Conservation (phyloP, 495 filamentous ascomycete genomes). For the Hypoxylon intermedium region DNA sequence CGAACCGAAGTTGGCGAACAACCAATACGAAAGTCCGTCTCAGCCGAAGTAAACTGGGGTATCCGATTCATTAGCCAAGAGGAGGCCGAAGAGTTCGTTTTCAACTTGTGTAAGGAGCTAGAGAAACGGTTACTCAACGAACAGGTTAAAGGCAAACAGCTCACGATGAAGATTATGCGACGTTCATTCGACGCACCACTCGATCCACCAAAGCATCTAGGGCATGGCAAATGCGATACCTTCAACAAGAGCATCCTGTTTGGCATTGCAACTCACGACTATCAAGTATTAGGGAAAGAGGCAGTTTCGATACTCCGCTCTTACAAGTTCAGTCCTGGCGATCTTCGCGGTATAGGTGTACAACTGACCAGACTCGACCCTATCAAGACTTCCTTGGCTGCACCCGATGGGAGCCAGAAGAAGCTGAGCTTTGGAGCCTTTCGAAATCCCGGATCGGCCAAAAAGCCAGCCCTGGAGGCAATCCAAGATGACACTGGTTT, state of each 20-base stretch:
- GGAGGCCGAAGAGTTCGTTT: conserved; percentile 89
- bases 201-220: conserved; percentile 92
- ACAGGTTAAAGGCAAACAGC: conserved; percentile 80
- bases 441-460: conserved; percentile 31
- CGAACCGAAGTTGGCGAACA: conserved; percentile 84
- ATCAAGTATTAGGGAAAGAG: conserved; percentile 75
- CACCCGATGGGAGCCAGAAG: conserved; percentile 67
- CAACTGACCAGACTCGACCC: conserved; percentile 92
- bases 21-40: conserved; percentile 82
- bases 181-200: conserved; percentile 84
- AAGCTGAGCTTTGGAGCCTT: conserved; percentile 54
- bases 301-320: conserved; percentile 80
- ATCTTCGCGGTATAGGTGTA: conserved; percentile 86
- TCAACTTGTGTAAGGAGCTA: conserved; percentile 81
- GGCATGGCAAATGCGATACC: conserved; percentile 92
- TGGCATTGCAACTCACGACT: conserved; percentile 79
- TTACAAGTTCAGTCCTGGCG: conserved; percentile 86
- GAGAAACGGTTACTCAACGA: conserved; percentile 80
- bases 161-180: conserved; percentile 93
- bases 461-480: conserved; percentile 37
- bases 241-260: conserved; percentile 86
- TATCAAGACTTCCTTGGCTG: conserved; percentile 58
- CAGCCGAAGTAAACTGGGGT: conserved; percentile 97
- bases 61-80: conserved; percentile 89
- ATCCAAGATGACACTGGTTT: conserved; percentile 31